A percentile compares a stretch with the other conserved stretches of the same genome.
phyloP scores from a whole-genome alignment of 2,329 filamentous ascomycete genomes.

The Cytospora piceicola region DNA sequence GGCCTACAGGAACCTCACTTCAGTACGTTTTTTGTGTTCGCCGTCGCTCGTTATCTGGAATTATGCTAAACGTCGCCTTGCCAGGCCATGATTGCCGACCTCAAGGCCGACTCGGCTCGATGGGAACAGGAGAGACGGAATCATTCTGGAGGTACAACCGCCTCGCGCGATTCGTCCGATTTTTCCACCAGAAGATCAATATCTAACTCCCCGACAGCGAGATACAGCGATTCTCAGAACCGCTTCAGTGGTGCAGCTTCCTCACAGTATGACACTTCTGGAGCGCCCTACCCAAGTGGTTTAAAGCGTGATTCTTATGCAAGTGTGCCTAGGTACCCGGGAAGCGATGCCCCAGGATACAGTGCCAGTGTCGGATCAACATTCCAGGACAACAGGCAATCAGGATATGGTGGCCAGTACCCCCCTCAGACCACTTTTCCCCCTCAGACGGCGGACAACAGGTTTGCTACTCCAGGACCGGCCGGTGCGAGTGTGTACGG shows the following conservation, averaged over 20 bases:
- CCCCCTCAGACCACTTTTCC: conserved; percentile 15
- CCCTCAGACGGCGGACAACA: conserved; percentile 18
- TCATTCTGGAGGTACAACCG: conserved; percentile 62
- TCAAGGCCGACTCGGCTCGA: conserved; percentile 64
- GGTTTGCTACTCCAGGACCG: conserved; percentile 21
- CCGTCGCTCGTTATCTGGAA: neutral
- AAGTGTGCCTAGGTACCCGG: conserved; percentile 53
- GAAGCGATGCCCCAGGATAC: conserved; percentile 54
- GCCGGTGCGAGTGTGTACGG: conserved; percentile 11
- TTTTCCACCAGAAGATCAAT: conserved; percentile 48
- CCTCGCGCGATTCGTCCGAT: conserved; percentile 55
- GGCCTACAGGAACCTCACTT: conserved; percentile 77
- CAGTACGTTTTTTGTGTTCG: conserved; percentile 56
- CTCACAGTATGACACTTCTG: conserved; percentile 31
- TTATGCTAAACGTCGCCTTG: neutral
- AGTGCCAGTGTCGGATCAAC: conserved; percentile 38
- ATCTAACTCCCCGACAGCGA: conserved; percentile 64
- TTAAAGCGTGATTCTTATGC: conserved; percentile 39
- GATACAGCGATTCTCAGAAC: conserved; percentile 60
- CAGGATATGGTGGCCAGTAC: conserved; percentile 32
- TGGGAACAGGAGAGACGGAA: conserved; percentile 65
- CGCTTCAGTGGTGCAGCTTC: conserved; percentile 33
- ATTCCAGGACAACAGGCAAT: conserved; percentile 38
- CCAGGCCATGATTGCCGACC: conserved; percentile 67
- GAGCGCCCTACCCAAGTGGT: conserved; percentile 21